phyloP scores from a whole-genome alignment of 768 basidiomycete genomes.

The Lactarius hengduanensis region DNA sequence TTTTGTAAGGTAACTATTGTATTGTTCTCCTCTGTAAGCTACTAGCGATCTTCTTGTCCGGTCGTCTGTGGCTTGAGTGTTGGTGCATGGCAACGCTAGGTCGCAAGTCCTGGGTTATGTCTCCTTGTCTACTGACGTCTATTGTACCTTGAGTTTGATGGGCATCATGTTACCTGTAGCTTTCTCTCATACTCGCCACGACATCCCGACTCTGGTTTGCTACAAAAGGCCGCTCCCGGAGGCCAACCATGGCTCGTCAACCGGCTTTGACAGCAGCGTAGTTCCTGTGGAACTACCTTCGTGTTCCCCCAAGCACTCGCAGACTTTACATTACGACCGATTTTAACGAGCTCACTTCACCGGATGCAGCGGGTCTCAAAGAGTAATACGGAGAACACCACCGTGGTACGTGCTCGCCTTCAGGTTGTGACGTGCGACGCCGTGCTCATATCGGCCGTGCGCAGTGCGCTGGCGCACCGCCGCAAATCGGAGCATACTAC shows the following conservation, averaged over 20 bases:
- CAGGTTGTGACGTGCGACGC: too few relatives aligned
- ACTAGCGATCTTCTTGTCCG: neutral
- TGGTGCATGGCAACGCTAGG: neutral
- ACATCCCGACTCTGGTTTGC: constrained; percentile 3
- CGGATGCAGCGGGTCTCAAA: constrained; percentile 1
- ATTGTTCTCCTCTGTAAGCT: neutral
- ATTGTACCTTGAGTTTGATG: neutral
- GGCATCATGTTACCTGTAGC: neutral
- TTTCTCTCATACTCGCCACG: constrained; percentile 3
- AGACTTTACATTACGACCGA: neutral
- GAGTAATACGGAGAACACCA: neutral
- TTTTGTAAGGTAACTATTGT: neutral
- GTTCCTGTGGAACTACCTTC: neutral
- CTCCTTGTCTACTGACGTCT: neutral
- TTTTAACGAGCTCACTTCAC: neutral
- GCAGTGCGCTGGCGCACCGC: constrained; percentile 4
- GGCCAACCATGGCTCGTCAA: neutral
- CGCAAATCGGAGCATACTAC: constrained; percentile 4
- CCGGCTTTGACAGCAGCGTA: neutral
- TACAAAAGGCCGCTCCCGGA: constrained; percentile 12
- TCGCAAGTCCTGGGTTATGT: neutral
- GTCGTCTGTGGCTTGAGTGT: neutral
- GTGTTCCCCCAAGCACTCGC: neutral
- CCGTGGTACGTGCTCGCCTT: constrained; percentile 3
- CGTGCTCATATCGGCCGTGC: neutral